Evolutionary conservation across 768 basidiomycete genomes (phyloP).

Genomic region (Punctularia strigosozonata): DNA sequence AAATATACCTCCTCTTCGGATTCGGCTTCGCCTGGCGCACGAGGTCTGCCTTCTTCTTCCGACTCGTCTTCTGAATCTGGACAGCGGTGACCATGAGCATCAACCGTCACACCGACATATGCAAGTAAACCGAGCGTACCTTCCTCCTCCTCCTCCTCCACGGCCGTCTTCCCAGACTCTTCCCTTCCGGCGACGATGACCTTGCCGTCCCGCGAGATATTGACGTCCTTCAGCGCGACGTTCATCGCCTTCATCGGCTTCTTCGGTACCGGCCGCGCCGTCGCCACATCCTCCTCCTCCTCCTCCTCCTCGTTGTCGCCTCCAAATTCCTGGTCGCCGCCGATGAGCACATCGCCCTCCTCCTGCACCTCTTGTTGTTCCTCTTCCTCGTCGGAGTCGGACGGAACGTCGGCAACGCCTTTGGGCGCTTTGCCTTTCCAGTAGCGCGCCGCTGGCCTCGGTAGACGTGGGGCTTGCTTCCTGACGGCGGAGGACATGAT

Average conservation of each 20-base stretch:
- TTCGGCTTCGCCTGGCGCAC: too few relatives aligned
- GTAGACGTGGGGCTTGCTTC: slow-evolving; percentile 67
- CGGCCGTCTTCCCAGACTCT: slow-evolving; percentile 63
- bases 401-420: slow-evolving; percentile 43
- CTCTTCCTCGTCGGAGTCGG: slow-evolving; percentile 57
- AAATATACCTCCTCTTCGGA: too few relatives aligned
- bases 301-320: slow-evolving; percentile 34
- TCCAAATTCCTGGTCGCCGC: slow-evolving; percentile 42
- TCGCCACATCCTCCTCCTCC: slow-evolving; percentile 26
- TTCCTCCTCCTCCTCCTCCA: slow-evolving; percentile 42
- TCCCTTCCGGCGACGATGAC: slow-evolving; percentile 71
- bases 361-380: slow-evolving; percentile 25
- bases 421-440: slow-evolving; percentile 88
- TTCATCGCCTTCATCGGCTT: slow-evolving; percentile 46
- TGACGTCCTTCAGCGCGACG: slow-evolving; percentile 67
- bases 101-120: slow-evolving; percentile 4
- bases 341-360: slow-evolving; percentile 49
- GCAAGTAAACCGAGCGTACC: slow-evolving; percentile 21
- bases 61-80: too few relatives aligned
- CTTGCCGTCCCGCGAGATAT: slow-evolving; percentile 68
- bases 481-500: slow-evolving; percentile 18
- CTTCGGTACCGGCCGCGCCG: slow-evolving; percentile 7
- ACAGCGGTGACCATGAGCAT: too few relatives aligned
- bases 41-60: too few relatives aligned
- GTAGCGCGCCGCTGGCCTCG: slow-evolving; percentile 76